Evolutionary conservation across 2,329 filamentous ascomycete species (phyloP).

Genomic region (Alternaria ventricosa): DNA sequence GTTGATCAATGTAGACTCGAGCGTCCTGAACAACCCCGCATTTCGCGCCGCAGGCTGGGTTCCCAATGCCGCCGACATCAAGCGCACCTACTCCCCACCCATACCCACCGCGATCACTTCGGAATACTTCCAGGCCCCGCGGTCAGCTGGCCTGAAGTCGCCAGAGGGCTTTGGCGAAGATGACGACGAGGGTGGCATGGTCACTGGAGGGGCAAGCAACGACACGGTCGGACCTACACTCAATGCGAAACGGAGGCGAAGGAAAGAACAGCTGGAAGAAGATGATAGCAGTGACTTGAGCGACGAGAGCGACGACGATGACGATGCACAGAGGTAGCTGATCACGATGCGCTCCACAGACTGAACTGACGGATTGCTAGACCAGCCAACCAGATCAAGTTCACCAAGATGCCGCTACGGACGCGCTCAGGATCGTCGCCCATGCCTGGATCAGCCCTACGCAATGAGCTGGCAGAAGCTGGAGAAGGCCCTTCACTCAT

Average conservation of each 20-base stretch:
- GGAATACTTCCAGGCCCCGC: slow-evolving; percentile 80
- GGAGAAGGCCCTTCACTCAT: slow-evolving; percentile 61
- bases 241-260: slow-evolving; percentile 69
- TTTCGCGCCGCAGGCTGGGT: slow-evolving; percentile 86
- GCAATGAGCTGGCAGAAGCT: slow-evolving; percentile 62
- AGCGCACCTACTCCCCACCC: slow-evolving; percentile 83
- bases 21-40: slow-evolving; percentile 77
- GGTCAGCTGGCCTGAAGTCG: slow-evolving; percentile 62
- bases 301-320: slow-evolving; percentile 83
- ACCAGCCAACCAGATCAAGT: slow-evolving; percentile 89
- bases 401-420: slow-evolving; percentile 92
- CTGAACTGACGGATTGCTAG: slow-evolving; percentile 41
- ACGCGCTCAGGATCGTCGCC: slow-evolving; percentile 88
- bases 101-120: slow-evolving; percentile 83
- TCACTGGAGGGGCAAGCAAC: slow-evolving; percentile 68
- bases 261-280: slow-evolving; percentile 79
- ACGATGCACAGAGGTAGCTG: slow-evolving; percentile 56
- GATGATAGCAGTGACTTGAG: slow-evolving; percentile 85
- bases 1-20: slow-evolving; percentile 80
- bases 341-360: not conserved
- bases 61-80: slow-evolving; percentile 74
- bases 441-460: slow-evolving; percentile 56
- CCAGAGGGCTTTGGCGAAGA: slow-evolving; percentile 68
- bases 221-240: slow-evolving; percentile 71
- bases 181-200: slow-evolving; percentile 73